phyloP scores from a whole-genome alignment of 2,329 filamentous ascomycete genomes.

The Epichloe aotearoae region DNA sequence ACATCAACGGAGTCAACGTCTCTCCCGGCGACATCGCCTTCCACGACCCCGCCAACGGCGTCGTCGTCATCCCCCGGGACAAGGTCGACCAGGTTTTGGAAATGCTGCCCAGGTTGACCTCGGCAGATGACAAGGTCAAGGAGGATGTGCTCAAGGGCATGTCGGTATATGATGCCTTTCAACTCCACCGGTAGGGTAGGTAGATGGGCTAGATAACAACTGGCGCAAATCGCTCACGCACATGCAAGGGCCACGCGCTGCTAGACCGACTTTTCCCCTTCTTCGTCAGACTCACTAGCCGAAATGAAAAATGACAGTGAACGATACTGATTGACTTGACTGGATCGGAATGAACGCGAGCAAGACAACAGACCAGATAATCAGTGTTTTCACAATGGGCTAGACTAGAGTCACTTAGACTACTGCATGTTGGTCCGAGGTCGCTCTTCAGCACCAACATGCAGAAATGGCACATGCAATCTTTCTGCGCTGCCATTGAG shows the following conservation, averaged over 20 bases:
- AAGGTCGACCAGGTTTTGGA: conserved; percentile 47
- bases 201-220: neutral
- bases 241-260: neutral
- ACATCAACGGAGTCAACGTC: conserved; percentile 29
- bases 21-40: conserved; percentile 53
- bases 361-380: no score
- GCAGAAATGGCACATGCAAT: no score
- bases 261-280: no score
- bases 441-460: neutral
- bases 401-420: neutral
- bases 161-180: conserved; percentile 53
- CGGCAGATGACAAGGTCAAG: conserved; percentile 48
- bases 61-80: conserved; percentile 51
- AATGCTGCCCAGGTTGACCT: conserved; percentile 37
- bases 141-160: conserved; percentile 49
- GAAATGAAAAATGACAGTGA: no score
- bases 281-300: no score
- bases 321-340: no score
- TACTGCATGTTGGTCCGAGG: neutral
- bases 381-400: no score
- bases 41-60: conserved; percentile 55
- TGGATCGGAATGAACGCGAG: no score
- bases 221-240: neutral
- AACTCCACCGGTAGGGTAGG: conserved; percentile 30
- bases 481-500: no score